Evolutionary conservation across 768 basidiomycete species (phyloP).

Genomic region (Serendipita sp.): DNA sequence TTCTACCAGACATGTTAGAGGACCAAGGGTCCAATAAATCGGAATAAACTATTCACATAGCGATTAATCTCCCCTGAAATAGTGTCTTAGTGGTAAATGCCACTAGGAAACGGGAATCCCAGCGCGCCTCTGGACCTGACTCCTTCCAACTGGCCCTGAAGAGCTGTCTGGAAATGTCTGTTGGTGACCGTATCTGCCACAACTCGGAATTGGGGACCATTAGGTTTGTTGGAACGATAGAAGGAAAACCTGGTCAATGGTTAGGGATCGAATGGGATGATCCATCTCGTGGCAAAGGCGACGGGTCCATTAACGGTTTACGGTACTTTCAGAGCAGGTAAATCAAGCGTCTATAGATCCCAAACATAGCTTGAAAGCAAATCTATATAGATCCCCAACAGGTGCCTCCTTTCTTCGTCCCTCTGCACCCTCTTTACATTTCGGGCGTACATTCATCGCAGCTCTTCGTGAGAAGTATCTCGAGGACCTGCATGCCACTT

Average conservation of each 20-base stretch:
- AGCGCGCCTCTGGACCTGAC: neutral
- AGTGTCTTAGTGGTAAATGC: neutral
- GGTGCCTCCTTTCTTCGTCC: conserved; percentile 73
- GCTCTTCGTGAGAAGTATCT: conserved; percentile 69
- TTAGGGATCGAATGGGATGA: conserved; percentile 99
- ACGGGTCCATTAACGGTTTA: conserved; percentile 61
- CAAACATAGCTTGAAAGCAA: conserved; percentile 1
- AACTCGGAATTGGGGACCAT: conserved; percentile 50
- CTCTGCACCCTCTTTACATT: conserved; percentile 32
- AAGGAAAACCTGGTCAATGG: conserved; percentile 55
- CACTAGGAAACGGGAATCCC: neutral
- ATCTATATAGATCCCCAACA: conserved; percentile 31
- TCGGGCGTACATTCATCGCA: conserved; percentile 55
- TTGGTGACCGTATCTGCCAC: conserved; percentile 41
- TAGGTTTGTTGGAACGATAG: conserved; percentile 48
- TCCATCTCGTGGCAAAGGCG: conserved; percentile 67
- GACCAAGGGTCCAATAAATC: no score
- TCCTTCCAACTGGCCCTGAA: neutral
- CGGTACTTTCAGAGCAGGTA: conserved; percentile 70
- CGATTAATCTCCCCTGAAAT: neutral
- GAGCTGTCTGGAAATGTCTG: conserved; percentile 3
- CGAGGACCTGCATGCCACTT: conserved; percentile 30
- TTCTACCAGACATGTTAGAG: no score
- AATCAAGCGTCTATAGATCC: conserved; percentile 15
- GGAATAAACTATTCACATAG: no score